Evolutionary conservation across 345 rosid genomes (phyloP), one percentile per base, ranked within the genome.

Genomic region (Arabidopsis suecica): DNA sequence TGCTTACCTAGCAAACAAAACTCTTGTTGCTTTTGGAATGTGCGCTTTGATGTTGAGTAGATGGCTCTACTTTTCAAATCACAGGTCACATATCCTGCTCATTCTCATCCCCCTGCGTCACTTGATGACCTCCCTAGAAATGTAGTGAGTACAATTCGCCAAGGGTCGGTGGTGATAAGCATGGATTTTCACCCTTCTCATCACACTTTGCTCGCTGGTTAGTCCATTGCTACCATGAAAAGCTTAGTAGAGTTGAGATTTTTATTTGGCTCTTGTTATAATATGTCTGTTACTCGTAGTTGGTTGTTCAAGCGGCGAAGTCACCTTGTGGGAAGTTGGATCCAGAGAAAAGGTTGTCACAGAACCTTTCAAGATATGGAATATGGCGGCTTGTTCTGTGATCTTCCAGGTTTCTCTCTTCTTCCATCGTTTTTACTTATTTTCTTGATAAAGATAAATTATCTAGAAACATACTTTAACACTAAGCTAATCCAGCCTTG

Each of bases 151-250:
- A 76, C 89, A 34, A 70, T 89, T 78, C 91, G 86, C 80, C 97
- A 87, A 79, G 97, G 97, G 33, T 88, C 97, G 49, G 44, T 76
- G 58, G 93, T 92, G 71, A 81, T 66, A 64, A 95, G 97, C 99
- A 85, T 95, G 97, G 99, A 95, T 81, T 95, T 95, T 69, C 96
- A 88, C 82, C 97, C 99, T 80, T 78, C 82, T 22, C 91, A 87
- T 66, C 90, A 84, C 18, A 82, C 90, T 0, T 58, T 88, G 71
- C 97, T 95, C 72, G 93, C 93, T 64, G 97, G 99, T 95, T 62
- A 83, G 91, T 67, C 40, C 65, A 34, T 41, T 67, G 63, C 74
- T 50, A 28, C 50, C 66, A 9, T 64, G 55, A 49, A 71, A 45
- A 50, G 25, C 50, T 61, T 66, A 53, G 20, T 58, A 7, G 50